Percentiles rank a stretch among this genome's conserved stretches.
Conservation (phyloP, 768 basidiomycete genomes). For the Hortiboletus flavorubellus region DNA sequence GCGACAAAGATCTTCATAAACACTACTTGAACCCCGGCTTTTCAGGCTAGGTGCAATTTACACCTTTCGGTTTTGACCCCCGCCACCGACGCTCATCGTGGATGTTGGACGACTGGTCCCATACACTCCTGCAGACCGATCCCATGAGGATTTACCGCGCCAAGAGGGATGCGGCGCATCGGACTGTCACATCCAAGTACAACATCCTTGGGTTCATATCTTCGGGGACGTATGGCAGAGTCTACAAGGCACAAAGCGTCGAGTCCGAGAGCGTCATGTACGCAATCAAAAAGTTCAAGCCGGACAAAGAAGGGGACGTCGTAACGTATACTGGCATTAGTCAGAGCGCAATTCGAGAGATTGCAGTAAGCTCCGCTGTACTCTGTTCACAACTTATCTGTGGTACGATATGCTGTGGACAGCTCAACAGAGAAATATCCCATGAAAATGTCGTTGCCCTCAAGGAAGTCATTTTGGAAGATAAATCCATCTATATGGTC, state of each 20-base stretch:
- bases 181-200: constrained; percentile 77
- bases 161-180: constrained; percentile 67
- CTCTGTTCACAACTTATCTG: constrained; percentile 14
- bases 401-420: constrained; percentile 2
- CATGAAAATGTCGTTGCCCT: constrained; percentile 92
- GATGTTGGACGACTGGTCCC: constrained; percentile 37
- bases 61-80: neutral
- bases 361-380: constrained; percentile 59
- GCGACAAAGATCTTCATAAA: neutral
- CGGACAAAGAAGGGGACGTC: constrained; percentile 98
- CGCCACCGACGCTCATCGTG: neutral
- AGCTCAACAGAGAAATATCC: constrained; percentile 87
- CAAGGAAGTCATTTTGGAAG: constrained; percentile 93
- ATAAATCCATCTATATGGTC: constrained; percentile 99
- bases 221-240: constrained; percentile 96
- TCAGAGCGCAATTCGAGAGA: constrained; percentile 96
- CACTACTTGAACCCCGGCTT: neutral
- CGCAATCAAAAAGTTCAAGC: constrained; percentile 99
- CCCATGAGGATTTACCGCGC: constrained; percentile 85
- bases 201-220: constrained; percentile 95
- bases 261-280: constrained; percentile 70
- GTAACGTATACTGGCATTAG: constrained; percentile 95
- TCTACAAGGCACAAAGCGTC: constrained; percentile 90
- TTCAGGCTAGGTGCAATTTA: neutral
- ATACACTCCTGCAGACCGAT: constrained; percentile 45